These are phyloP conservation scores for Aspergillus ustus DNA, from an alignment of 2,329 filamentous ascomycete genomes.

Conservation along the genomic window DNA sequence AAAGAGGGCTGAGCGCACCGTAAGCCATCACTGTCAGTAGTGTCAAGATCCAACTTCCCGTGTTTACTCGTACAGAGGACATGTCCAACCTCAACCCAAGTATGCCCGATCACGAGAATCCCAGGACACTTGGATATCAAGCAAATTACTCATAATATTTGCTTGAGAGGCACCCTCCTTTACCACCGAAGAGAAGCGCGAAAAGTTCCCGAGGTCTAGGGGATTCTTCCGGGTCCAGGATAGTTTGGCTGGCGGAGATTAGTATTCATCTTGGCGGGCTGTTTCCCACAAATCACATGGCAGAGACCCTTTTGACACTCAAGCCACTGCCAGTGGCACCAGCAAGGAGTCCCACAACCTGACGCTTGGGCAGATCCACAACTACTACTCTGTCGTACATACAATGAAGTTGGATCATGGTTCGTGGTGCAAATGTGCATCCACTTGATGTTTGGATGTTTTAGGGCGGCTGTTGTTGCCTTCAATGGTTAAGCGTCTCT, in stretches of 20 bases:
- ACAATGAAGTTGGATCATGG: too few species aligned
- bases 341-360: neutral
- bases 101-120: neutral
- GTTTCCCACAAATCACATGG: neutral
- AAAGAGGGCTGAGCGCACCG: neutral
- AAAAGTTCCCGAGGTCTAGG: neutral
- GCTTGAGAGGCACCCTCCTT: neutral
- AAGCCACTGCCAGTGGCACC: too few species aligned
- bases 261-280: neutral
- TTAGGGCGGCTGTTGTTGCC: too few species aligned
- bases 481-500: too few species aligned
- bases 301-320: neutral
- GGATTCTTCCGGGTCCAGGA: neutral
- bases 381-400: too few species aligned
- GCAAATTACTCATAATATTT: neutral
- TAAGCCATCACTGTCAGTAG: neutral
- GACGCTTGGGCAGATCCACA: too few species aligned
- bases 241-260: neutral
- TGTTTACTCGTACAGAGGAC: neutral
- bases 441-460: too few species aligned
- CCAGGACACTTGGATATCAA: neutral
- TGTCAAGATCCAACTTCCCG: neutral
- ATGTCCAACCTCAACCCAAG: slow-evolving; percentile 1
- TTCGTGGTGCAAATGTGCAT: too few species aligned
- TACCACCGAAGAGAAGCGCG: neutral